Evolutionary conservation across 2,329 filamentous ascomycete genomes (phyloP), one percentile per base, ranked within the genome.

Genomic region (Trichoderma afroharzianum): DNA sequence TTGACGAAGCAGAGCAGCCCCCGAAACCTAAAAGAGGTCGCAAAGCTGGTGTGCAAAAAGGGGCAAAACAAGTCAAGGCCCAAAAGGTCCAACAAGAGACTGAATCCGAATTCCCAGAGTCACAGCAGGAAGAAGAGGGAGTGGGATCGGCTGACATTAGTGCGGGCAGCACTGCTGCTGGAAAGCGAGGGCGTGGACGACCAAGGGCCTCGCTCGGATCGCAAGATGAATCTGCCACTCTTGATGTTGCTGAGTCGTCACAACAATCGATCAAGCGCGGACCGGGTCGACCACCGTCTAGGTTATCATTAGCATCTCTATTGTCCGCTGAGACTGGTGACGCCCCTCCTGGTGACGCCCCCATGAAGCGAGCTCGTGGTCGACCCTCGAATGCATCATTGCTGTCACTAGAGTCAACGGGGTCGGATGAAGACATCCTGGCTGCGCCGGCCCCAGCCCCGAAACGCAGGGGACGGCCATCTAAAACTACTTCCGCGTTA

Each of bases 11-110:
- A 62, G 72, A 77, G 9, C 82, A 85, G 53, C 76, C 80, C 86
- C 0, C 79, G 15, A 43, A 81, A 12, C 83, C 86, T 4, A 89
- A 89, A 79, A 89, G 87, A 77, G 86, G 85, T 30, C 85, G 85
- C 63, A 88, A 88, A 75, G 77, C 84, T 3, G 84, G 79, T n/a
- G 80, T 82, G 4, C 83, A 84, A 58, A 89, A 88, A 74, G 82
- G 75, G 0, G 87, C 87, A 0, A 88, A 88, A 77, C 85, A 87
- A 73, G 82, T 83, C 11, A 86, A 85, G 64, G 72, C 80, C 7
- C 84, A 82, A 75, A 87, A 85, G 75, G 71, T 79, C 8, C 85
- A 85, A 74, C 77, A 73, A 8, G 75, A 76, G 24, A 59, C 68
- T 15, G 73, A 69, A 14, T 68, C 72, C 24, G 68, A 68, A 14